These are phyloP conservation scores for Phaeosphaeriaceae sp. DNA, from an alignment of 2,329 filamentous ascomycete species.

Conservation along the genomic window DNA sequence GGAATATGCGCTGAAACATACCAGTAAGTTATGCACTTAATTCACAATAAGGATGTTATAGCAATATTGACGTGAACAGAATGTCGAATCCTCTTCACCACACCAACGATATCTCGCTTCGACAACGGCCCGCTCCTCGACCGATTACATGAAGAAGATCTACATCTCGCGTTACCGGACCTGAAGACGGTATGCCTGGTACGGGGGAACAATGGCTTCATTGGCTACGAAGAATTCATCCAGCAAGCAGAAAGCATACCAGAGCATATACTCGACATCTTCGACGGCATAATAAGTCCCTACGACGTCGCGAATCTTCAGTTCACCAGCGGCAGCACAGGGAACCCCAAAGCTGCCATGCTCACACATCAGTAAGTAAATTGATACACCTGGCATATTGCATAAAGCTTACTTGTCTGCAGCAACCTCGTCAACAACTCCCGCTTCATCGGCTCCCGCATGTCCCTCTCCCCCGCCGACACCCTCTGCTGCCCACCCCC, in stretches of 20 bases:
- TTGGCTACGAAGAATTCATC: slow-evolving; percentile 67
- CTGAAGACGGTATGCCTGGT: slow-evolving; percentile 42
- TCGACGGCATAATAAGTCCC: slow-evolving; percentile 43
- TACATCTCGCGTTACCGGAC: slow-evolving; percentile 30
- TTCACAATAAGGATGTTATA: neutral
- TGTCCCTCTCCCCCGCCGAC: slow-evolving; percentile 70
- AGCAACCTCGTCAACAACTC: slow-evolving; percentile 51
- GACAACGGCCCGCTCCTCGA: slow-evolving; percentile 67
- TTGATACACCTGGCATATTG: neutral
- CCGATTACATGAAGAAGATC: slow-evolving; percentile 29
- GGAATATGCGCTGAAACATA: slow-evolving; percentile 73
- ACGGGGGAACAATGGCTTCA: slow-evolving; percentile 56
- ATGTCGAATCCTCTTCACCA: slow-evolving; percentile 77
- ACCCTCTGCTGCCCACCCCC: slow-evolving; percentile 82
- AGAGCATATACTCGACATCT: slow-evolving; percentile 44
- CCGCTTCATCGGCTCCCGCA: slow-evolving; percentile 67
- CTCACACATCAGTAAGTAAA: slow-evolving; percentile 45
- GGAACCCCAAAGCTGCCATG: slow-evolving; percentile 49
- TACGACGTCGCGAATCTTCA: slow-evolving; percentile 47
- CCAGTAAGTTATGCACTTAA: slow-evolving; percentile 57
- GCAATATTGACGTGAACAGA: slow-evolving; percentile 50
- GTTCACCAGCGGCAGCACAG: slow-evolving; percentile 49
- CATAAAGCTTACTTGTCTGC: neutral
- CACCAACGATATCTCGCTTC: slow-evolving; percentile 69
- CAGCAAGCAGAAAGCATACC: slow-evolving; percentile 36